These are phyloP conservation scores for Sporisorium sorghi DNA, from an alignment of 1,284 basidiomycete species.

Conservation along the genomic window DNA sequence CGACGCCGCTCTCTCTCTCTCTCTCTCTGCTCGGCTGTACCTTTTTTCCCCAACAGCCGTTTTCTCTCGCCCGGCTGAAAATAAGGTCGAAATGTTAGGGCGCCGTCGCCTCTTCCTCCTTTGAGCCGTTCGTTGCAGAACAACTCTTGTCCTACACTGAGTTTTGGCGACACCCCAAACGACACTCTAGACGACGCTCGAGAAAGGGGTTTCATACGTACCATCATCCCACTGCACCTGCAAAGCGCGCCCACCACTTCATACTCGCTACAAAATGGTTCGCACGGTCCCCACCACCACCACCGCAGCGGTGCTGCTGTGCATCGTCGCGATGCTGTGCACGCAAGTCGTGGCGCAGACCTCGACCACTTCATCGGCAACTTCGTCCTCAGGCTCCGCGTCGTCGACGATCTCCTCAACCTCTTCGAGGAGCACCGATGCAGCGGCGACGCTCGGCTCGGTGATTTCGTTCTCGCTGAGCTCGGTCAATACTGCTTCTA, in stretches of 20 bases:
- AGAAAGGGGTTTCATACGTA: neutral
- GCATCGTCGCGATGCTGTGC: conserved; percentile 9
- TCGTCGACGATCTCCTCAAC: conserved; percentile 8
- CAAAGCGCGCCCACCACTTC: no score
- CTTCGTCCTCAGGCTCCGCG: conserved; percentile 6
- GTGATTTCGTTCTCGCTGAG: conserved; percentile 33
- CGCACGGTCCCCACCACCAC: neutral
- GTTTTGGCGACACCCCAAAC: neutral
- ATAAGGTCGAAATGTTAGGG: no score
- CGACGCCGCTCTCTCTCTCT: no score
- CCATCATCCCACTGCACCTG: neutral
- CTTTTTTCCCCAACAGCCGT: no score
- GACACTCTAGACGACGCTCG: neutral
- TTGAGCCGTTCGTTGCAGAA: no score
- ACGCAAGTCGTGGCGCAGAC: conserved; percentile 1
- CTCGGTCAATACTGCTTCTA: conserved; percentile 25
- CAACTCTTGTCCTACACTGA: no score
- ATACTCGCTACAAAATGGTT: no score
- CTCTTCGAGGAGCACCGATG: conserved; percentile 23
- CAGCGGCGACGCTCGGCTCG: conserved; percentile 34
- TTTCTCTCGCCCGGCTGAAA: no score
- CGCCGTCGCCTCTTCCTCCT: no score
- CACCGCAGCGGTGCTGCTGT: conserved; percentile 13
- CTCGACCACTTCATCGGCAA: conserved; percentile 7
- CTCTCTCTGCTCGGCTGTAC: conserved; percentile 29